Base-by-base conservation (phyloP, 371 early-diverging fungal species). In the Saksenaea oblongispora region DNA sequence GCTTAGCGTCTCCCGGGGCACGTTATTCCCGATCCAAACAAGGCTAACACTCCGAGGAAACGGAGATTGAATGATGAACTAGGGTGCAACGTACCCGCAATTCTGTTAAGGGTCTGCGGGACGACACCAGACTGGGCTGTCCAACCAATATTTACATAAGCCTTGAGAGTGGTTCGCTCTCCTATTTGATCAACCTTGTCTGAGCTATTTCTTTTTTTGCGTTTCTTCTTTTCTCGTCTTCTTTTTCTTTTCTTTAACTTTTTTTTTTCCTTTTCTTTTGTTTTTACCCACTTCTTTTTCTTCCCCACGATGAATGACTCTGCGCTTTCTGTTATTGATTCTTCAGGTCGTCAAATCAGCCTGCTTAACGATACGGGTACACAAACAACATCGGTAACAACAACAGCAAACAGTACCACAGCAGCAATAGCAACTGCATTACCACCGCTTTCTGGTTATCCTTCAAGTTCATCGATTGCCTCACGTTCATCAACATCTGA, bases 311-410 rank as follows among this genome's bases (percentile, higher is more conserved):
- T 31, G 56, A 59, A 63, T 59, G 61, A 63, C 31, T 36, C 61
- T 5, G 34, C 67, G 7, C 39, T 70, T 7, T 70, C 70, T 8
- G 58, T 65, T 47, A 61, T 65, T 3, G 66, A 70, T 42, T 62
- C 66, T 34, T 65, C 66, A 7, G 70, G 70, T 24, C 65, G 70
- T 24, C 70, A 70, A 63, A 59, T 70, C 47, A 70, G 66, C 34
- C 54, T 70, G 11, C 47, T 70, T 1, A 70, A 70, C 34, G 66
- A 67, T 26, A 62, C 26, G 18, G 28, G 54, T 42, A 34, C 58
- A 35, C 57, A 34, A 34, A 18, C 62, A 14, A 34, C 60, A 7
- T 44, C 37, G 9, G 37, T 56, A 22, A 36, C 58, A 54, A 7
- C 41, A 26, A 34, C 36, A 61, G 26, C 28, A 62, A 56, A 54